phyloP scores from a whole-genome alignment of 23 red algal genomes.

The Gracilariopsis chorda region DNA sequence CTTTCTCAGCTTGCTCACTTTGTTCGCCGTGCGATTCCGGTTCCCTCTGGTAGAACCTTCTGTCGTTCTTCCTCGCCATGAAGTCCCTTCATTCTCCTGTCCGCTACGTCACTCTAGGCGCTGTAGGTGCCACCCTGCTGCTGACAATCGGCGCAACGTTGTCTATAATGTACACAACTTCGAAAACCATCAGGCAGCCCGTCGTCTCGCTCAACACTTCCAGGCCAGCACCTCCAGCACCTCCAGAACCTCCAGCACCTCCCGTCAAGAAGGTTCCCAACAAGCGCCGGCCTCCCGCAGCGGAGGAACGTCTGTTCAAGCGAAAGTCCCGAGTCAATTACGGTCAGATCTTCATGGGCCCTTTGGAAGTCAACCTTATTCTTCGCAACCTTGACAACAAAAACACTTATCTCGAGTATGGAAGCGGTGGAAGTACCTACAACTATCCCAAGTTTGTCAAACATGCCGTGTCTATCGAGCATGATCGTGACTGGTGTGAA shows the following conservation, averaged over 20 bases:
- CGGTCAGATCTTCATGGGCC: slow-evolving; percentile 26
- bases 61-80: too few species aligned
- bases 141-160: background rate
- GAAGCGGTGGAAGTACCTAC: slow-evolving; percentile 45
- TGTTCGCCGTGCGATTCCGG: too few species aligned
- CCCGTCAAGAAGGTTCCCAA: background rate
- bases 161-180: background rate
- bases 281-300: background rate
- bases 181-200: too few species aligned
- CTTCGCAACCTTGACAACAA: slow-evolving; percentile 11
- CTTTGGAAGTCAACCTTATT: slow-evolving; percentile 22
- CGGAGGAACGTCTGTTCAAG: background rate
- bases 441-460: slow-evolving; percentile 32
- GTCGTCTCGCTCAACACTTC: too few species aligned
- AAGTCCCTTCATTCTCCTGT: background rate
- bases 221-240: background rate
- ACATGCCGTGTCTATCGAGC: slow-evolving; percentile 41
- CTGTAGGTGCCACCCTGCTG: background rate
- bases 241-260: background rate
- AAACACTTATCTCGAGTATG: slow-evolving; percentile 40
- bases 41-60: too few species aligned
- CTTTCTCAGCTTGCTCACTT: background rate
- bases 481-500: slow-evolving; percentile 33
- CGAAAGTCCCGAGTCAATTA: slow-evolving; percentile 9
- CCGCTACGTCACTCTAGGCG: background rate